Evolutionary conservation across 1,139 yeast species (phyloP).

Genomic region (Diutina siamensis): DNA sequence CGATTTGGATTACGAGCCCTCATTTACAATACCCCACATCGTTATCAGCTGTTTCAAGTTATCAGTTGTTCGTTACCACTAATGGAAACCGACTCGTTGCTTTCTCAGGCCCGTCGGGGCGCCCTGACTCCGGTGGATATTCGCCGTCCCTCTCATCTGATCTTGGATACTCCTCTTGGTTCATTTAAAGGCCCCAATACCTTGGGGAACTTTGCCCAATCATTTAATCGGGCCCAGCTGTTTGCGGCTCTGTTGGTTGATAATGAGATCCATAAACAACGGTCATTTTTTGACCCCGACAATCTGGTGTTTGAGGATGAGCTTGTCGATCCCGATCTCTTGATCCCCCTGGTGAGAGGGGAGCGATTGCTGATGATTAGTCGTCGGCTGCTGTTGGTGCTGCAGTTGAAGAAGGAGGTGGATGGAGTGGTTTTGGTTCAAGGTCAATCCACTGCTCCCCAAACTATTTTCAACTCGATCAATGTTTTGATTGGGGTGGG

Average conservation of each 20-base stretch:
- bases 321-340: constrained; percentile 58
- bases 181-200: constrained; percentile 5
- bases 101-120: neutral
- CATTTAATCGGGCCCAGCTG: constrained; percentile 5
- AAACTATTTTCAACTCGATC: constrained; percentile 36
- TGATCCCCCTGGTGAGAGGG: constrained; percentile 57
- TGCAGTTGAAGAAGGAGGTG: constrained; percentile 9
- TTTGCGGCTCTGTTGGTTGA: constrained; percentile 6
- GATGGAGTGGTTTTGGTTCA: constrained; percentile 71
- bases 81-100: constrained; percentile 1
- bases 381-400: constrained; percentile 25
- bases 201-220: constrained; percentile 1
- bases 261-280: neutral
- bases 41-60: neutral
- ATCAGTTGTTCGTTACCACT: neutral
- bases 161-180: constrained; percentile 4
- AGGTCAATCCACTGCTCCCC: constrained; percentile 61
- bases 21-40: no score
- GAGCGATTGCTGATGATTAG: constrained; percentile 50
- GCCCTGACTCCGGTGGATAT: constrained; percentile 1
- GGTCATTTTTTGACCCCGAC: constrained; percentile 3
- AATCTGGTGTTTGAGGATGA: constrained; percentile 34
- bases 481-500: constrained; percentile 40
- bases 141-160: neutral
- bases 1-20: neutral